Evolutionary conservation across 768 basidiomycete genomes (phyloP).

Genomic region (Saitozyma podzolica): DNA sequence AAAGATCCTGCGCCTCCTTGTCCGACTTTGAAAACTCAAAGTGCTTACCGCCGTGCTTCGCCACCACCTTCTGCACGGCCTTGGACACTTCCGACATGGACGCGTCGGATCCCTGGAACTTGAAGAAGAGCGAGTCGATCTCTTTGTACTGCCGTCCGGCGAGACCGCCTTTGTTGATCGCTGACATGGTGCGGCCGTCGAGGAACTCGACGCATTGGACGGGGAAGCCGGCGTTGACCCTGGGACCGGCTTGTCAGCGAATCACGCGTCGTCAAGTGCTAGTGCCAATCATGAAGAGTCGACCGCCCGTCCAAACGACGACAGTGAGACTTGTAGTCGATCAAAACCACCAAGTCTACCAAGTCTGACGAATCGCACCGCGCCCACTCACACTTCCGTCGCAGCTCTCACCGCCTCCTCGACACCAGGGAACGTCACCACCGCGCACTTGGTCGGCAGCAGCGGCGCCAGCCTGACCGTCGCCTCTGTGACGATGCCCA

Average conservation of each 20-base stretch:
- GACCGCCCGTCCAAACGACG: too few species aligned
- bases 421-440: slow-evolving; percentile 82
- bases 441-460: slow-evolving; percentile 79
- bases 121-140: slow-evolving; percentile 83
- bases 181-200: slow-evolving; percentile 73
- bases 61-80: slow-evolving; percentile 63
- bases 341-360: background rate
- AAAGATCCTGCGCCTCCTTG: slow-evolving; percentile 72
- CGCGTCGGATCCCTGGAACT: slow-evolving; percentile 74
- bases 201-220: slow-evolving; percentile 84
- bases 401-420: slow-evolving; percentile 76
- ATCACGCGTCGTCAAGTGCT: background rate
- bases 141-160: slow-evolving; percentile 64
- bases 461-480: slow-evolving; percentile 79
- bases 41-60: slow-evolving; percentile 65
- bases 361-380: background rate
- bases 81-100: slow-evolving; percentile 62
- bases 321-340: background rate
- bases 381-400: slow-evolving; percentile 62
- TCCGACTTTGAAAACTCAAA: slow-evolving; percentile 75
- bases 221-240: slow-evolving; percentile 62
- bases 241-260: slow-evolving; percentile 53
- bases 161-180: slow-evolving; percentile 69
- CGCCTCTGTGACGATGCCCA: slow-evolving; percentile 88
- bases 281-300: too few species aligned